Base-by-base conservation (phyloP, 163 green algal species). In the Scenedesmus sp. region DNA sequence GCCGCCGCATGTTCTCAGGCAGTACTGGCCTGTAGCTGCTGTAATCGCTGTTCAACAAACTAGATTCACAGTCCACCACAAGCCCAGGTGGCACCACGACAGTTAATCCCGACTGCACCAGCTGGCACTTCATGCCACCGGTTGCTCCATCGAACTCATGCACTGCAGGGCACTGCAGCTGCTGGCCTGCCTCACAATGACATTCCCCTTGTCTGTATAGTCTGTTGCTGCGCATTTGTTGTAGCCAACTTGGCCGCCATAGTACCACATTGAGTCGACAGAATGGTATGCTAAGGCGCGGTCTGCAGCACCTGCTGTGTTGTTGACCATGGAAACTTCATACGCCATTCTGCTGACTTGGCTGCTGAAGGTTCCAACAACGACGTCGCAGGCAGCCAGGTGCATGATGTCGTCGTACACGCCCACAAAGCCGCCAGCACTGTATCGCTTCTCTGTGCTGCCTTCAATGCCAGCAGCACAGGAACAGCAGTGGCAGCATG, bases 401-500 rank as follows among this genome's bases (percentile, higher is more conserved):
- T 89, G 88, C 12, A 92, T 85, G 20, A 89, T 84, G 88, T 92
- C 88, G 56, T 92, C 88, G 43, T 89, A 89, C 0, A 92, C 49
- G 18, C 81, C 88, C 12, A 16, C 18, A 20, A 92, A 59, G 35
- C 88, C 88, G n/a, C 65, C 51, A 15, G 33, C 9, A 22, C n/a
- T 80, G 68, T 88, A 92, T 20, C 88, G 88, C n/a, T 73, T 3
- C 3, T 16, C 1, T 2, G 44, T 70, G 49, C n/a, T 30, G 40
- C 73, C 73, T 91, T 76, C 72, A 37, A 40, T 3, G 20, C 20
- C 56, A 70, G 56, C 56, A 40, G 65, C 6, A 76, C 7, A 56
- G 12, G 49, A n/a, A n/a, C n/a, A n/a, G 49, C 49, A 56, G 49
- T 13, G 15, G 49, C 49, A 56, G 49, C 49, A 12, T 20, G 49